A percentile compares a stretch with the other conserved stretches of the same genome.
Conservation (phyloP, 2,329 filamentous ascomycete species). For the Scytalidium lignicola region DNA sequence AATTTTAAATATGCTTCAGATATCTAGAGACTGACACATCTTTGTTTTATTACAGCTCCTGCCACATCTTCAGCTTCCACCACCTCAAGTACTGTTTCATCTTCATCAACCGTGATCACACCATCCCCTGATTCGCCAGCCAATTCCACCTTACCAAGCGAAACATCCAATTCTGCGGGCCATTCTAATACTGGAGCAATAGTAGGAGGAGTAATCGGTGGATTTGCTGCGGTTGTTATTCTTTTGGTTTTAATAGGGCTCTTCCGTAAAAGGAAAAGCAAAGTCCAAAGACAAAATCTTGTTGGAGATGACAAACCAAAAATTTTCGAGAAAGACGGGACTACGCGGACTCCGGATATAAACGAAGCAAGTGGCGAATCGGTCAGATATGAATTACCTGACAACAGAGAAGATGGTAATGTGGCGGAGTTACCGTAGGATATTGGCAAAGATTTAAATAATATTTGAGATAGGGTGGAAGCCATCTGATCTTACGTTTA, state of each 20-base stretch:
- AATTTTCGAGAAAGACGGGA: too few species aligned
- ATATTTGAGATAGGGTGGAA: background rate
- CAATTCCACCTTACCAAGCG: background rate
- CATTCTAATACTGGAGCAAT: conserved; percentile 9
- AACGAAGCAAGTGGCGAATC: background rate
- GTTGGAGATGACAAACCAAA: background rate
- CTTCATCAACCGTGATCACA: background rate
- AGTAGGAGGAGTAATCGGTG: conserved; percentile 12
- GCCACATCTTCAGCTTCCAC: background rate
- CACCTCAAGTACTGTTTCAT: background rate
- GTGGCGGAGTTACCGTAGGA: background rate
- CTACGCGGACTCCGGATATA: background rate
- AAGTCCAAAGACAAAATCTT: background rate
- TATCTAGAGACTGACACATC: background rate
- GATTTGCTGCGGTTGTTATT: conserved; percentile 6
- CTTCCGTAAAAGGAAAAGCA: background rate
- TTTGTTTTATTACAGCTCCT: too few species aligned
- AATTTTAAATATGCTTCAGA: background rate
- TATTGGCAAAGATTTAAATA: background rate
- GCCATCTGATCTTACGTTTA: too few species aligned
- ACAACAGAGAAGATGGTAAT: background rate
- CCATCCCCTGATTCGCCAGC: background rate
- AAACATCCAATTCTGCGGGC: background rate
- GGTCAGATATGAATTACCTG: background rate
- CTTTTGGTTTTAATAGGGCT: conserved; percentile 8